These are phyloP conservation scores for Ormosia semicastrata DNA, from an alignment of 306 rosid species.

Conservation along the genomic window DNA sequence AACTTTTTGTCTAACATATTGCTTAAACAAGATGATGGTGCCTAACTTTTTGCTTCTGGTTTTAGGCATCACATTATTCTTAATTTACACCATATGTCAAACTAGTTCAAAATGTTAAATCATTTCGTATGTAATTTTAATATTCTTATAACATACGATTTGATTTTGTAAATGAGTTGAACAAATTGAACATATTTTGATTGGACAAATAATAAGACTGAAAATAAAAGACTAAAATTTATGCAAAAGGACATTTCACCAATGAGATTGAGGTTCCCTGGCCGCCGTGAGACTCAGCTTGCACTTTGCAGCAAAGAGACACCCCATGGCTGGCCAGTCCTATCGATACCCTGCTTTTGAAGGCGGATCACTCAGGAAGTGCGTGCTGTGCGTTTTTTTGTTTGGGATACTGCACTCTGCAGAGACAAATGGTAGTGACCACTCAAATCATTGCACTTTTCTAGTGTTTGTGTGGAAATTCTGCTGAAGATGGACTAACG, in stretches of 20 bases:
- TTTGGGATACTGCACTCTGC: constrained; percentile 1
- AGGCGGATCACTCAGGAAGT: constrained; percentile 3
- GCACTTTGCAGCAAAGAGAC: constrained; percentile 18
- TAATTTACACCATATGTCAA: too few relatives aligned
- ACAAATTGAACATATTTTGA: too few relatives aligned
- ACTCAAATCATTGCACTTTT: constrained; percentile 37
- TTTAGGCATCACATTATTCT: background rate
- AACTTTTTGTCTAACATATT: background rate
- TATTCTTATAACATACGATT: too few relatives aligned
- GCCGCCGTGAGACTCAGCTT: background rate
- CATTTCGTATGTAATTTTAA: too few relatives aligned
- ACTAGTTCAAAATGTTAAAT: too few relatives aligned
- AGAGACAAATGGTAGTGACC: constrained; percentile 39
- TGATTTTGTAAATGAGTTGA: too few relatives aligned
- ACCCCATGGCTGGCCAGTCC: constrained; percentile 18
- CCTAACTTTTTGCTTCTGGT: background rate
- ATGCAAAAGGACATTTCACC: background rate
- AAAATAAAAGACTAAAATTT: background rate
- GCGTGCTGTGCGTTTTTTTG: background rate
- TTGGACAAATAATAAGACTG: too few relatives aligned
- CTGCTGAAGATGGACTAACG: constrained; percentile 5
- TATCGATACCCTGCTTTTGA: constrained; percentile 23
- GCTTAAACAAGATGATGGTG: background rate
- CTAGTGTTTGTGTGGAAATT: constrained; percentile 19
- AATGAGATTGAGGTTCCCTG: background rate